Base-by-base conservation (phyloP, 768 basidiomycete species). In the Panellus pusillus region DNA sequence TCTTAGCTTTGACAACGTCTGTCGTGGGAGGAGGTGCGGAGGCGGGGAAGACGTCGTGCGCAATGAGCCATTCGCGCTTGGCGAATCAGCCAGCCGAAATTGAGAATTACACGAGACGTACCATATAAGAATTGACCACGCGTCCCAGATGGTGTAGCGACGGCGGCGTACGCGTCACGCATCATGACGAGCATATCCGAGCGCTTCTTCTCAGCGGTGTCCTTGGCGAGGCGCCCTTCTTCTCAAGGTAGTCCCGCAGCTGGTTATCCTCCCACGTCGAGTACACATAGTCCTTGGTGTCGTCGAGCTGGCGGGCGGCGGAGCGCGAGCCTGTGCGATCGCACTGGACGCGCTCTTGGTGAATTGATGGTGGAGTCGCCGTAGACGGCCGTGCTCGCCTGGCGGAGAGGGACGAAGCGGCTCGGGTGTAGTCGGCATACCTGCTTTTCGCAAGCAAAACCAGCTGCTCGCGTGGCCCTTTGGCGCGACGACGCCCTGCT, bases 201-300 rank as follows among this genome's bases (percentile, higher is more conserved):
- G 39, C 82, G 81, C 48, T 79, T 84, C 52, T 81, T 79, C 58
- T 84, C 73, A 18, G 71, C 55, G 55, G 73, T 15, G 17, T 72
- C 69, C 55, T 80, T 84, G 3, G 87, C 79, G 63, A 91, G 63
- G 36, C 91, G 73, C 20, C 88, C 63, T 90, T 84, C 36, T 86
- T 76, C 64, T 88, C 83, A 41, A 95, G 81, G 72, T 86, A 97
- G 0, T 64, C 69, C 45, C 87, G 76, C 43, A 98, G 70, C 58
- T 78, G 77, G 62, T 77, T 86, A 60, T 95, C 91, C 51, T 89
- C 85, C 96, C 96, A 97, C 0, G 88, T 82, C 0, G 89, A 92
- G 68, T 89, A 96, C 15, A 94, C 72, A 61, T 93, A 95, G 67
- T 98, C 94, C 66, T 85, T 91, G 28, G 84, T 68, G 54, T 89